These are phyloP conservation scores for Xylaria sp. DNA, from an alignment of 2,329 filamentous ascomycete genomes.

Conservation along the genomic window DNA sequence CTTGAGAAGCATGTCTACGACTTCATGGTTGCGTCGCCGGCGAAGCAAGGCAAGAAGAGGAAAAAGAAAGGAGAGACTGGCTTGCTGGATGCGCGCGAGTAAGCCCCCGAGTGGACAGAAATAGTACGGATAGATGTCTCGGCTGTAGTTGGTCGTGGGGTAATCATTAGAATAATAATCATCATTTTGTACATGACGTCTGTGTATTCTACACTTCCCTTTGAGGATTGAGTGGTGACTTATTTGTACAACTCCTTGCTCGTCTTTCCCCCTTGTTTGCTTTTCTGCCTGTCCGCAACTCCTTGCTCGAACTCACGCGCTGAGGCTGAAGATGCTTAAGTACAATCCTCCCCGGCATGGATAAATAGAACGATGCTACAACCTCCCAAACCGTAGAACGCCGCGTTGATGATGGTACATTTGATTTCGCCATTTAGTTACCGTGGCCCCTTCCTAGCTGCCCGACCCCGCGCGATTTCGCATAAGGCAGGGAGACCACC, in stretches of 20 bases:
- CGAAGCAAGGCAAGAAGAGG: slow-evolving; percentile 1
- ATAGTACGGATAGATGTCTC: not conserved
- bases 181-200: slow-evolving; percentile 30
- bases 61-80: not conserved
- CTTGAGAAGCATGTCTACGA: slow-evolving; percentile 50
- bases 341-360: not conserved
- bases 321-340: not conserved
- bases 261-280: not conserved
- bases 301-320: not conserved
- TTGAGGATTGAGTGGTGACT: slow-evolving; percentile 47
- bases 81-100: not conserved
- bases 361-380: slow-evolving; percentile 27
- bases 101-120: not conserved
- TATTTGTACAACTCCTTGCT: slow-evolving; percentile 36
- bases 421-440: slow-evolving; percentile 19
- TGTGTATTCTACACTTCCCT: slow-evolving; percentile 39
- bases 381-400: slow-evolving; percentile 25
- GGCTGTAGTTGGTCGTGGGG: slow-evolving; percentile 9
- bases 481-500: slow-evolving; percentile 44
- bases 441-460: slow-evolving; percentile 29
- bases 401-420: slow-evolving; percentile 31
- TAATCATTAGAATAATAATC: slow-evolving; percentile 1
- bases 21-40: slow-evolving; percentile 20
- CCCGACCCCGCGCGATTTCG: slow-evolving; percentile 32
- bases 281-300: not conserved